phyloP scores from a whole-genome alignment of 2,329 filamentous ascomycete species.

The Aspergillus latus region DNA sequence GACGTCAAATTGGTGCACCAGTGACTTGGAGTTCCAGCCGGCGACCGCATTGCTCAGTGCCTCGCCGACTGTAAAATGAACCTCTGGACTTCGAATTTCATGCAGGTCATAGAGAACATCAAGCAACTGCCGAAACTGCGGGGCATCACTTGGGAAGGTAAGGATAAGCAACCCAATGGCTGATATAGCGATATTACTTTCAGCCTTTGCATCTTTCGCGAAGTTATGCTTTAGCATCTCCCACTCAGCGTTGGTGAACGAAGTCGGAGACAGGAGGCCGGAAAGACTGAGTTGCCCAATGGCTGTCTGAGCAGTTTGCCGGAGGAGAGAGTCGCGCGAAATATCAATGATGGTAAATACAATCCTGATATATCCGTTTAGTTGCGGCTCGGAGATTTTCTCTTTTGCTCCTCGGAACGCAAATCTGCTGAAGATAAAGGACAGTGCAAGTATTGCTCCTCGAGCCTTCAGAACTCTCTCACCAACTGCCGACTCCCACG shows the following conservation, averaged over 20 bases:
- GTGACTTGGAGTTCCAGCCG: slow-evolving; percentile 79
- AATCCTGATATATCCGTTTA: slow-evolving; percentile 45
- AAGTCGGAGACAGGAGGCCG: slow-evolving; percentile 47
- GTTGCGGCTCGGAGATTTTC: slow-evolving; percentile 34
- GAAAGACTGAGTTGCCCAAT: slow-evolving; percentile 64
- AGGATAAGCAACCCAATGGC: slow-evolving; percentile 72
- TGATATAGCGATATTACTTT: slow-evolving; percentile 78
- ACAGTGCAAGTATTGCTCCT: slow-evolving; percentile 60
- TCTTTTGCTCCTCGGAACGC: slow-evolving; percentile 49
- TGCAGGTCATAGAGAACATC: slow-evolving; percentile 72
- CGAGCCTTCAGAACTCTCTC: slow-evolving; percentile 59
- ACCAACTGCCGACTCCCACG: slow-evolving; percentile 62
- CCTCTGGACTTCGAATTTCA: slow-evolving; percentile 80
- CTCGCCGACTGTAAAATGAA: slow-evolving; percentile 88
- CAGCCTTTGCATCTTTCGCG: slow-evolving; percentile 68
- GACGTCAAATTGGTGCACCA: slow-evolving; percentile 74
- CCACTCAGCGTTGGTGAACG: slow-evolving; percentile 30
- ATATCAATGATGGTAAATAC: slow-evolving; percentile 55
- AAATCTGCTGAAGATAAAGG: slow-evolving; percentile 58
- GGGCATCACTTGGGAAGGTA: slow-evolving; percentile 48
- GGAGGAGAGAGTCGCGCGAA: slow-evolving; percentile 56
- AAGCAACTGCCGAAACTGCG: slow-evolving; percentile 53
- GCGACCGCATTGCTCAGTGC: slow-evolving; percentile 75
- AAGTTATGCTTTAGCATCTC: slow-evolving; percentile 62
- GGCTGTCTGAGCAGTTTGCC: slow-evolving; percentile 57